Conservation (phyloP, 2,329 filamentous ascomycete genomes). For the Neofusicoccum laricinum region DNA sequence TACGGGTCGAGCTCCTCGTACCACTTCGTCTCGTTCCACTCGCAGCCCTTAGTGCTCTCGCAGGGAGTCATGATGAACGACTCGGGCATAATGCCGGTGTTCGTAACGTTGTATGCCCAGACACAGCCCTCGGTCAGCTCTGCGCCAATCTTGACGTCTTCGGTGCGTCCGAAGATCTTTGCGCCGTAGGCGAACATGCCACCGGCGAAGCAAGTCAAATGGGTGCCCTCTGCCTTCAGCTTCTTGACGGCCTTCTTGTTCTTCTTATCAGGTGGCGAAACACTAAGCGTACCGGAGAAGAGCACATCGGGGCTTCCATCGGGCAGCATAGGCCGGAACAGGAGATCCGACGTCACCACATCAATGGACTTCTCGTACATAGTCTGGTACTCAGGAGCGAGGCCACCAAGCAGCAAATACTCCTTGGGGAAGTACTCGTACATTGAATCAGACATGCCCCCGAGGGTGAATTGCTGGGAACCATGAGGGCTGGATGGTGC, state of each 20-base stretch:
- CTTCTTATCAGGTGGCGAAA: conserved; percentile 22
- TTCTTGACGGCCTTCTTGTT: conserved; percentile 18
- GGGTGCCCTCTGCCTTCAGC: conserved; percentile 48
- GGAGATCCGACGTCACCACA: conserved; percentile 43
- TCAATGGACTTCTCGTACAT: conserved; percentile 55
- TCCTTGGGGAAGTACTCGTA: conserved; percentile 49
- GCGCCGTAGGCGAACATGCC: conserved; percentile 69
- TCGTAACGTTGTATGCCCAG: conserved; percentile 58
- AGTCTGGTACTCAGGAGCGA: conserved; percentile 45
- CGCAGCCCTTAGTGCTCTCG: conserved; percentile 39
- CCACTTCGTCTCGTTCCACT: conserved; percentile 48
- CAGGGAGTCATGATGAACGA: conserved; percentile 51
- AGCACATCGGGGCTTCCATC: conserved; percentile 45
- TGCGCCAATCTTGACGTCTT: conserved; percentile 55
- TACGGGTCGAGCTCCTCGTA: conserved; percentile 37
- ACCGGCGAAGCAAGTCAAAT: conserved; percentile 68
- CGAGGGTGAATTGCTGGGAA: conserved; percentile 33
- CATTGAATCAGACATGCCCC: conserved; percentile 41
- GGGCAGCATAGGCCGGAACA: conserved; percentile 50
- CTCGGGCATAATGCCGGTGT: conserved; percentile 62
- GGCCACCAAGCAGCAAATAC: conserved; percentile 47
- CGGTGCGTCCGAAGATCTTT: conserved; percentile 54
- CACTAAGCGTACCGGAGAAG: conserved; percentile 19
- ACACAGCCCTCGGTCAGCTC: conserved; percentile 63
- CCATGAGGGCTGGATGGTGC: conserved; percentile 16